phyloP scores from a whole-genome alignment of 371 early-diverging fungal genomes.

The Capillidium heterosporum region DNA sequence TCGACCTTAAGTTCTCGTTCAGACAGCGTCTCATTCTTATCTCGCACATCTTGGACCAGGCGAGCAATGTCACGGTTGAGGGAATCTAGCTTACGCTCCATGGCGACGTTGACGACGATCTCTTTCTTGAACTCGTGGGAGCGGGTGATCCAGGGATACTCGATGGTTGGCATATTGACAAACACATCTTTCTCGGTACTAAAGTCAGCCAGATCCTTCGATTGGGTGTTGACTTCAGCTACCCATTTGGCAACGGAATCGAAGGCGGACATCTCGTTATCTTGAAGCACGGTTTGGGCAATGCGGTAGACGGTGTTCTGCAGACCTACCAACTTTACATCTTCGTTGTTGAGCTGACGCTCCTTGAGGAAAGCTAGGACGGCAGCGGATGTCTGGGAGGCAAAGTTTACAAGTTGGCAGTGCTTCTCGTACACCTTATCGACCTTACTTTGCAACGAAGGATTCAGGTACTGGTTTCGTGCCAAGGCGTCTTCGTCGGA shows the following conservation, averaged over 20 bases:
- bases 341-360: not conserved
- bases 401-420: not conserved
- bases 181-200: not conserved
- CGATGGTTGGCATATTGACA: conserved; percentile 8
- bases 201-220: not conserved
- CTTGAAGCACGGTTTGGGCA: not conserved
- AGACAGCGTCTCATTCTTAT: conserved; percentile 60
- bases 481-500: not conserved
- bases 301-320: not conserved
- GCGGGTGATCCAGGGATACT: conserved; percentile 63
- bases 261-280: not conserved
- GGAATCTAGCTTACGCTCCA: conserved; percentile 51
- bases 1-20: conserved; percentile 59
- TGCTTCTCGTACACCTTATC: not conserved
- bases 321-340: not conserved
- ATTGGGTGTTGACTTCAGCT: not conserved
- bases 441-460: not conserved
- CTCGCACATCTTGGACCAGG: conserved; percentile 46
- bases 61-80: conserved; percentile 56
- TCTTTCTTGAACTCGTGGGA: conserved; percentile 60
- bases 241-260: conserved; percentile 4
- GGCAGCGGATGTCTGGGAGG: not conserved
- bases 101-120: conserved; percentile 53
- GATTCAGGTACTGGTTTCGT: not conserved
- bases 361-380: not conserved